Base-by-base conservation (phyloP, 768 basidiomycete genomes). In the Paxillus rubicundulus region DNA sequence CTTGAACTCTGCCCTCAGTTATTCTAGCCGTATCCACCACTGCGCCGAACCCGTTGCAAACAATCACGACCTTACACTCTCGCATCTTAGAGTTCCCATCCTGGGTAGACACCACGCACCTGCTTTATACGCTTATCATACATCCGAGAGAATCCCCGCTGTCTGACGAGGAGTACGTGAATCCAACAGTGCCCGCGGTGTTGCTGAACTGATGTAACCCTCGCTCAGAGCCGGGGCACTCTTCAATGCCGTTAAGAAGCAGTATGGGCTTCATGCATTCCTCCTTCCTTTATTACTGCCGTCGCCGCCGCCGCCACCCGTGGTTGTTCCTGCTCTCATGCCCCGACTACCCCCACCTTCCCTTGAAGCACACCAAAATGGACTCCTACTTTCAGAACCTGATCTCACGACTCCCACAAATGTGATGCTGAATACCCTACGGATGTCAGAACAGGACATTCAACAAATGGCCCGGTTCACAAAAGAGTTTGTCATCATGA, bases 401-500 rank as follows among this genome's bases (percentile, higher is more conserved):
- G 24, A 47, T 41, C 28, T 54, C 30, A 10, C 33, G 20, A 6
- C 34, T 7, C 49, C 55, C 20, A 28, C 37, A 6, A 14, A 34
- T 14, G 43, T 18, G n/a, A 47, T 55, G 20, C 56, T 66, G 13
- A 71, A 70, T 45, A 65, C 68, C 9, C 60, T 92, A 36, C 70
- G 73, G 30, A 72, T 94, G 73, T 75, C 73, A 9, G 84, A 92
- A 60, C 70, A 72, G 43, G 93, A 96, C 70, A 87, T 92, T 13
- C 80, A 86, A 48, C 80, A 83, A 59, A 81, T 85, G 6, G 84
- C 84, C 0, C 80, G 82, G 48, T 92, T 98, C 61, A 79, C 91
- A 9, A 81, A 93, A 41, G 95, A 97, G 68, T 87, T 98, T 59
- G 77, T 92, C 4, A 84, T 86, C 10, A 92, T 89, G 84, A 94